Percentiles rank a stretch among this genome's conserved stretches.
phyloP scores from a whole-genome alignment of 1,139 yeast species.

The Pneumocystis murina region DNA sequence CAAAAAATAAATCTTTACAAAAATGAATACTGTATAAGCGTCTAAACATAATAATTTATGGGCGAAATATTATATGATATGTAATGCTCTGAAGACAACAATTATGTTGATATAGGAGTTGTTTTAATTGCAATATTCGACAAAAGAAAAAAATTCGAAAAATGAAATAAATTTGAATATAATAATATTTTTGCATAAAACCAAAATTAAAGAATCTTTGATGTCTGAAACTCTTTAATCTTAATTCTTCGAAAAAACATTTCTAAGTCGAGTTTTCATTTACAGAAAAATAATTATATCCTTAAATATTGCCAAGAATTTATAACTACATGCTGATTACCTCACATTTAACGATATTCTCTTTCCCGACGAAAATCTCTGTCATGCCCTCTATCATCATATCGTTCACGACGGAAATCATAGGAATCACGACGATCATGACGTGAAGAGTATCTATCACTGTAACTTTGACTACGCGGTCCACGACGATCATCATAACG shows the following conservation, averaged over 20 bases:
- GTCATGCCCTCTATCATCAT: not conserved
- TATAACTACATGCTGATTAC: not conserved
- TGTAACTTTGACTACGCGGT: conserved; percentile 14
- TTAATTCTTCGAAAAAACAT: not conserved
- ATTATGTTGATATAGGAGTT: not conserved
- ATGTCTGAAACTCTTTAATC: not conserved
- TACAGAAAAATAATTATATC: not conserved
- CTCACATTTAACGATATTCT: not conserved
- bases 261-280: not conserved
- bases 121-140: not conserved
- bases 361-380: not conserved
- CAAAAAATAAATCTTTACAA: not conserved
- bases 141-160: not conserved
- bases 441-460: conserved; percentile 15
- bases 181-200: not conserved
- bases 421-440: conserved; percentile 13
- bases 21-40: not conserved
- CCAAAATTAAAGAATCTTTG: not conserved
- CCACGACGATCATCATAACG: conserved; percentile 16
- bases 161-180: not conserved
- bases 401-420: conserved; percentile 16
- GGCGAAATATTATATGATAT: not conserved
- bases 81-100: not conserved
- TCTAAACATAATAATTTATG: not conserved
- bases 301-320: not conserved